Evolutionary conservation across 163 green algal species (phyloP), one percentile per base, ranked within the genome.

Genomic region (Trebouxiophyceae sp.): DNA sequence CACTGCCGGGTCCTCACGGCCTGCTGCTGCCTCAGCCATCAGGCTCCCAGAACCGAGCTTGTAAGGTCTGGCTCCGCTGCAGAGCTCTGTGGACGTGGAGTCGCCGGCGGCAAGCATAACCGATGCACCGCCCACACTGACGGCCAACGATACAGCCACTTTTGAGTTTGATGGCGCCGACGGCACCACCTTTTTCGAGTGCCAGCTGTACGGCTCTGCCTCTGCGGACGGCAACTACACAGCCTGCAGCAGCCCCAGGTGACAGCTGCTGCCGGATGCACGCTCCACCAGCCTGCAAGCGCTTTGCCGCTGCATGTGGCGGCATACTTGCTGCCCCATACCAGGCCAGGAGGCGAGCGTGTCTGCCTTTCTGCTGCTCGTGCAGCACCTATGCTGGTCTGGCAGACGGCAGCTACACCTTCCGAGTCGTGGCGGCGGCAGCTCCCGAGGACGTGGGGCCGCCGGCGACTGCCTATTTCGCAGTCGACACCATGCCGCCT

Each of bases 401-500:
- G 24, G 20, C 34, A 12, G 67, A 74, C 45, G 54, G 60, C 30
- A 66, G 28, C 23, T 74, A 67, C 54, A 34, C 54, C 12, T 74
- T 74, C 60, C 54, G 62, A 33, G 67, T 68, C 6, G 24, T 54
- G 50, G 67, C 59, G 12, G 1, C 67, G 6, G 45, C 27, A 1
- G 54, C 44, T 6, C 31, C 61, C 23, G 61, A 54, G 0, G 28
- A 55, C 12, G 47, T 26, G 16, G 60, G 60, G 6, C 27, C 30
- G 2, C 2, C 45, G 16, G 58, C 50, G 24, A 57, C 44, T 27
- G 33, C 20, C 30, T 29, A 34, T 1, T 74, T 74, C 54, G 24
- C 54, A 4, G 39, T 74, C 2, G 67, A 74, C 60, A 74, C 54
- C 39, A 65, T 31, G 5, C 28, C 60, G 23, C 67, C 67, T 19